Evolutionary conservation across 148 eudicot genomes (phyloP).

Genomic region (Dysphania ambrosioides): DNA sequence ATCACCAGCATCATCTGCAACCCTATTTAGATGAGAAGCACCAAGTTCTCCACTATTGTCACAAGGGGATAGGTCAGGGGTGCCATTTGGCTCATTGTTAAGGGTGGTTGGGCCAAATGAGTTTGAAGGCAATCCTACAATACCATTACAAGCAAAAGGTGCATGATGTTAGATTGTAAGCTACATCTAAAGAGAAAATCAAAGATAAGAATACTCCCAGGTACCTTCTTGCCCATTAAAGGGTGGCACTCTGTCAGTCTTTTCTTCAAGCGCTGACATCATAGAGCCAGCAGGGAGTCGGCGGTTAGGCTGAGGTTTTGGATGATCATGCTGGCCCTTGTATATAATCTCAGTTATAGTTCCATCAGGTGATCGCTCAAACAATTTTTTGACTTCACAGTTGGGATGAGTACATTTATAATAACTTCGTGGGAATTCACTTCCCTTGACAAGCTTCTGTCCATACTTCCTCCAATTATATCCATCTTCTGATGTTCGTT

Average conservation of each 20-base stretch:
- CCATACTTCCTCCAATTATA: constrained; percentile 99
- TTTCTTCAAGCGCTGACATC: constrained; percentile 73
- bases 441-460: constrained; percentile 95
- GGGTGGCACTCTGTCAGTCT: constrained; percentile 44
- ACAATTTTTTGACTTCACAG: constrained; percentile 95
- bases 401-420: constrained; percentile 95
- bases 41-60: constrained; percentile 51
- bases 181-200: constrained; percentile 8
- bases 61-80: constrained; percentile 56
- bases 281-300: constrained; percentile 74
- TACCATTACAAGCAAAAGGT: constrained; percentile 4
- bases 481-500: constrained; percentile 90
- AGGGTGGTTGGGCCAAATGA: constrained; percentile 37
- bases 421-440: constrained; percentile 97
- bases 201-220: background rate
- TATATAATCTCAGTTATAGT: constrained; percentile 86
- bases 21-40: constrained; percentile 42
- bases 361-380: constrained; percentile 86
- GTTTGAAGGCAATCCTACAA: constrained; percentile 44
- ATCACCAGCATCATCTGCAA: constrained; percentile 60
- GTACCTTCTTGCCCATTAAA: constrained; percentile 71
- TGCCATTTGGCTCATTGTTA: constrained; percentile 49
- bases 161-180: constrained; percentile 12
- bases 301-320: constrained; percentile 89
- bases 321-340: constrained; percentile 95